Conservation (phyloP, 192 early-diverging fungal genomes). For the Oehlia diaphana region DNA sequence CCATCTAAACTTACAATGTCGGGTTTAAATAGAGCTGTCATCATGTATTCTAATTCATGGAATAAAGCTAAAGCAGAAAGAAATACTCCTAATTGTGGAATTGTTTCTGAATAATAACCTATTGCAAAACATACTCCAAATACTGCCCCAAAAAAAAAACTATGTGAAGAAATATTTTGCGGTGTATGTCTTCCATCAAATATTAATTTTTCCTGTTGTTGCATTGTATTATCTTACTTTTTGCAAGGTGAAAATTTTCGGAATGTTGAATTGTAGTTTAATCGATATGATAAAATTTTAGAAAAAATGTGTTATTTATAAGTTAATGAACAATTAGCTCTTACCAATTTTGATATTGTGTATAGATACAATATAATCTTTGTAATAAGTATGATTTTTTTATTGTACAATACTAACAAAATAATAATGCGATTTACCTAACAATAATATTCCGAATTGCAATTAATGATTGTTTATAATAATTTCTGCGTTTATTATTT, state of each 20-base stretch:
- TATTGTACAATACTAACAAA: too few relatives aligned
- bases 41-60: conserved; percentile 85
- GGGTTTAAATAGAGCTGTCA: conserved; percentile 79
- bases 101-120: conserved; percentile 34
- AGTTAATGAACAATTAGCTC: too few relatives aligned
- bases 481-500: too few relatives aligned
- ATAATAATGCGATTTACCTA: too few relatives aligned
- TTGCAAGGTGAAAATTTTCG: not conserved
- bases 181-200: conserved; percentile 69
- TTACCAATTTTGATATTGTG: too few relatives aligned
- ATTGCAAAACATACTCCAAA: conserved; percentile 57
- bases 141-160: conserved; percentile 65
- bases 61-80: conserved; percentile 68
- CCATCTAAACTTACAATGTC: conserved; percentile 68
- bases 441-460: too few relatives aligned
- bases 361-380: too few relatives aligned
- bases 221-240: not conserved
- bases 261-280: too few relatives aligned
- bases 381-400: too few relatives aligned
- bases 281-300: too few relatives aligned
- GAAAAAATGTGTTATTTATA: too few relatives aligned
- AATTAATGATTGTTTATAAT: too few relatives aligned
- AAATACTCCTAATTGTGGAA: conserved; percentile 68
- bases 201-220: not conserved
- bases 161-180: conserved; percentile 80